Percentiles rank a stretch among this genome's conserved stretches.
phyloP scores from a whole-genome alignment of 164 flowering plant species.

The Chloranthus sessilifolius region DNA sequence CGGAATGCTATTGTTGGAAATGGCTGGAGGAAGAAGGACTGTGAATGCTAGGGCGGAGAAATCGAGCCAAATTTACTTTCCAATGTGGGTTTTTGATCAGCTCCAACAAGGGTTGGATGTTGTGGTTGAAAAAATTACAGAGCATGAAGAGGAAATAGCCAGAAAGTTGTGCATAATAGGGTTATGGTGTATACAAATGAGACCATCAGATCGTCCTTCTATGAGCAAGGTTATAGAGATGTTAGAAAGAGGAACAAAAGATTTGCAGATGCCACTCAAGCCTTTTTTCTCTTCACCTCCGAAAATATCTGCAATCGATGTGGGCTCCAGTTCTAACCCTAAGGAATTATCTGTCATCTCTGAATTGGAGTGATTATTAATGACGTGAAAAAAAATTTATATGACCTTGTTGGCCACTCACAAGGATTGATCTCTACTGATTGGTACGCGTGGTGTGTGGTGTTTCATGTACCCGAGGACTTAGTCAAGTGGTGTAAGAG shows the following conservation, averaged over 20 bases:
- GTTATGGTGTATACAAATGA: conserved; percentile 11
- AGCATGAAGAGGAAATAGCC: background rate
- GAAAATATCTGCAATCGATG: background rate
- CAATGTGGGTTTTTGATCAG: conserved; percentile 7
- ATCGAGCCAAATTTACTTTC: conserved; percentile 3
- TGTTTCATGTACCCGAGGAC: too few species aligned
- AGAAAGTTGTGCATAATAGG: conserved; percentile 5
- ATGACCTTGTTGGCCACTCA: too few species aligned
- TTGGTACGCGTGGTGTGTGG: too few species aligned
- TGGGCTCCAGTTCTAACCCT: background rate
- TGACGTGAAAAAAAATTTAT: too few species aligned
- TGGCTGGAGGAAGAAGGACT: conserved; percentile 7
- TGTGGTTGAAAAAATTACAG: background rate
- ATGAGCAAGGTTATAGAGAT: conserved; percentile 9
- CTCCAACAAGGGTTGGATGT: background rate
- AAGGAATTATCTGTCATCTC: background rate
- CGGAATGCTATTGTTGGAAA: conserved; percentile 13
- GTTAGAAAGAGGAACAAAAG: background rate
- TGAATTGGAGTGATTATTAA: background rate
- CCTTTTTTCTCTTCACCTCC: conserved; percentile 8
- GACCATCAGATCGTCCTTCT: conserved; percentile 4
- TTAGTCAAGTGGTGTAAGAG: too few species aligned
- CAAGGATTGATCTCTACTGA: too few species aligned
- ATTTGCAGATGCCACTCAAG: conserved; percentile 5
- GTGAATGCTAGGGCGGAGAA: background rate